These are phyloP conservation scores for Lachancea lanzarotensis DNA, from an alignment of 805 yeast species.

Conservation along the genomic window DNA sequence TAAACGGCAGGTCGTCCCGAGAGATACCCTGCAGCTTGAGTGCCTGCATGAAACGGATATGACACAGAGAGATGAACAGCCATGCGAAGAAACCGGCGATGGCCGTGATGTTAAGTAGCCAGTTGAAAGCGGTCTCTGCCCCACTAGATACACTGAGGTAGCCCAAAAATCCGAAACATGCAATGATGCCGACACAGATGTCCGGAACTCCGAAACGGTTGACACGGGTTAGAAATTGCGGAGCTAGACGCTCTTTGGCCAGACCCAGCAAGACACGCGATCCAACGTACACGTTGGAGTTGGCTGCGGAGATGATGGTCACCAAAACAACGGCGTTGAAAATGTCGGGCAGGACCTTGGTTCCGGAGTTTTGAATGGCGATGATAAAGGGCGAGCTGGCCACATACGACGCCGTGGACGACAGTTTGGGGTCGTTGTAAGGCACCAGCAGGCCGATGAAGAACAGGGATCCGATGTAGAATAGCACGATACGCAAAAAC, in stretches of 20 bases:
- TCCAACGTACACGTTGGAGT: constrained; percentile 66
- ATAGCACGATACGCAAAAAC: constrained; percentile 55
- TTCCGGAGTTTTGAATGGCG: constrained; percentile 64
- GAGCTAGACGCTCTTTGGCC: constrained; percentile 54
- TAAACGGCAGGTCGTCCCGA: constrained; percentile 66
- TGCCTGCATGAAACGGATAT: constrained; percentile 63
- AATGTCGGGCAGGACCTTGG: constrained; percentile 57
- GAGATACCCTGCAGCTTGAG: constrained; percentile 56
- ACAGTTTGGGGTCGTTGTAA: constrained; percentile 51
- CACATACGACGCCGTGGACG: constrained; percentile 33
- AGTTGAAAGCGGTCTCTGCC: constrained; percentile 56
- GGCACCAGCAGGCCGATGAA: constrained; percentile 70
- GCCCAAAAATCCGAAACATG: constrained; percentile 58
- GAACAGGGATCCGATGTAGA: constrained; percentile 58
- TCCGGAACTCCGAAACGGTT: constrained; percentile 58
- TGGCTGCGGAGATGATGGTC: constrained; percentile 73
- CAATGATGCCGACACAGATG: constrained; percentile 48
- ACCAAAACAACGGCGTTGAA: constrained; percentile 64
- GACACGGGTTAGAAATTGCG: constrained; percentile 43
- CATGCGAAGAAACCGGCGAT: constrained; percentile 71
- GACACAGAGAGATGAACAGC: constrained; percentile 59
- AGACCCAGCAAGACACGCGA: constrained; percentile 63
- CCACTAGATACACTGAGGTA: constrained; percentile 49
- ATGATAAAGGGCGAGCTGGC: constrained; percentile 67
- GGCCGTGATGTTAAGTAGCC: constrained; percentile 72